Evolutionary conservation across 371 early-diverging fungal genomes (phyloP), one percentile per base, ranked within the genome.

Genomic region (Basidiobolus meristosporus): DNA sequence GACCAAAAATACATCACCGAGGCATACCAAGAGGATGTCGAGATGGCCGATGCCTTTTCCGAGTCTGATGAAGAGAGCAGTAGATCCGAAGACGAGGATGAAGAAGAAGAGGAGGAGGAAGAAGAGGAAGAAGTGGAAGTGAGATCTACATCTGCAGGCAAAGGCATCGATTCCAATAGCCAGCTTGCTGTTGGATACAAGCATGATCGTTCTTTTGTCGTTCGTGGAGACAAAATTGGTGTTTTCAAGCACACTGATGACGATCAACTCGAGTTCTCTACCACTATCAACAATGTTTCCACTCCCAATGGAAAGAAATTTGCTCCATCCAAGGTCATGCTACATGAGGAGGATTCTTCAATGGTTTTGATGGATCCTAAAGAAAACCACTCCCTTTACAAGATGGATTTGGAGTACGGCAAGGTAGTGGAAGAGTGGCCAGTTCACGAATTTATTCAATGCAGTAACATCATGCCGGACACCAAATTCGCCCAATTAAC

Each of bases 341-440:
- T 88, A 37, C 82, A 88, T 50, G 68, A 88, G 46, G 68, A 75
- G 40, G 89, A 88, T 50, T 57, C 69, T 4, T 52, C 72, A 4
- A 55, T 90, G 63, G 53, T 90, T 20, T 51, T 88, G 49, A 66
- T 77, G 67, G 61, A 78, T 43, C 57, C 65, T 19, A 48, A 54
- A 38, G 70, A 85, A 28, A 51, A 60, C 29, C 59, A 77, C 45
- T 70, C 62, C 23, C 59, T 95, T 23, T 82, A 73, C 59, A 73
- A 71, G 41, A 75, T 96, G 77, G 97, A 98, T 58, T 50, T 96
- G 21, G 86, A 88, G 44, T 62, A 65, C 46, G 93, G 86, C 15
- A 79, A 87, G 54, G 71, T 98, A 20, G 89, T 91, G 7, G 90
- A 93, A 42, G 82, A 84, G 50, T 95, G 90, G 90, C 68, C 67